Evolutionary conservation across 2,329 filamentous ascomycete genomes (phyloP).

Genomic region (Venturiaceae sp.): DNA sequence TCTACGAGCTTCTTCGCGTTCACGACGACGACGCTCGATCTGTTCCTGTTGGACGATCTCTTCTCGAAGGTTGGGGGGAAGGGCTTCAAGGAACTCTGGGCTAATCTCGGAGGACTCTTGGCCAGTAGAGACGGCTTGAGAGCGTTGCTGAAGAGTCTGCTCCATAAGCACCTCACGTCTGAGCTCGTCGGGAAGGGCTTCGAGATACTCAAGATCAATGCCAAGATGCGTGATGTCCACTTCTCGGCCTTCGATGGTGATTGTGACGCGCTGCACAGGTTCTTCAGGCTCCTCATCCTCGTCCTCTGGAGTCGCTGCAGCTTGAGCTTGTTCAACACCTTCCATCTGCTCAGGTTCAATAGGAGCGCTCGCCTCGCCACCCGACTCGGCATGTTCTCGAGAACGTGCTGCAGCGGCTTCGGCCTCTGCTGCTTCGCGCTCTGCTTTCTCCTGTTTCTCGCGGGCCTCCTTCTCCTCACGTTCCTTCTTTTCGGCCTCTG

Average conservation of each 20-base stretch:
- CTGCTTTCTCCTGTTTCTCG: slow-evolving; percentile 41
- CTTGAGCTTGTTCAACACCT: slow-evolving; percentile 53
- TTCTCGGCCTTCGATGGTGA: slow-evolving; percentile 75
- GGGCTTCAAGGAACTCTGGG: slow-evolving; percentile 85
- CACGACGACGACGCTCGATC: slow-evolving; percentile 75
- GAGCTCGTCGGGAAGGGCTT: slow-evolving; percentile 94
- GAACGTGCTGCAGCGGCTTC: slow-evolving; percentile 18
- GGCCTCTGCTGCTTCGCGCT: slow-evolving; percentile 35
- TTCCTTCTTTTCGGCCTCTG: slow-evolving; percentile 54
- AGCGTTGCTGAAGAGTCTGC: slow-evolving; percentile 73
- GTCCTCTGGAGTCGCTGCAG: slow-evolving; percentile 34
- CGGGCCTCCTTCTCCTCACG: slow-evolving; percentile 44
- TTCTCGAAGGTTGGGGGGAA: slow-evolving; percentile 80
- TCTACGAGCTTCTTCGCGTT: slow-evolving; percentile 71
- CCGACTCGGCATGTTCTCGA: slow-evolving; percentile 19
- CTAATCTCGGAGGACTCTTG: slow-evolving; percentile 78
- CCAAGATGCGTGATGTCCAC: slow-evolving; percentile 90
- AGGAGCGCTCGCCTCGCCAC: slow-evolving; percentile 25
- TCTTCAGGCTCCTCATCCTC: slow-evolving; percentile 13
- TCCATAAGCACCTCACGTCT: slow-evolving; percentile 92
- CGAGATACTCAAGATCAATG: slow-evolving; percentile 89
- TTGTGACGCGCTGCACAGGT: slow-evolving; percentile 53
- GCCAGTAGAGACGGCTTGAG: slow-evolving; percentile 56
- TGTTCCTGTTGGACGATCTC: slow-evolving; percentile 89
- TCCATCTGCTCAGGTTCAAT: slow-evolving; percentile 59